Evolutionary conservation across 1,284 basidiomycete genomes (phyloP).

Genomic region (Mycena citricolor): DNA sequence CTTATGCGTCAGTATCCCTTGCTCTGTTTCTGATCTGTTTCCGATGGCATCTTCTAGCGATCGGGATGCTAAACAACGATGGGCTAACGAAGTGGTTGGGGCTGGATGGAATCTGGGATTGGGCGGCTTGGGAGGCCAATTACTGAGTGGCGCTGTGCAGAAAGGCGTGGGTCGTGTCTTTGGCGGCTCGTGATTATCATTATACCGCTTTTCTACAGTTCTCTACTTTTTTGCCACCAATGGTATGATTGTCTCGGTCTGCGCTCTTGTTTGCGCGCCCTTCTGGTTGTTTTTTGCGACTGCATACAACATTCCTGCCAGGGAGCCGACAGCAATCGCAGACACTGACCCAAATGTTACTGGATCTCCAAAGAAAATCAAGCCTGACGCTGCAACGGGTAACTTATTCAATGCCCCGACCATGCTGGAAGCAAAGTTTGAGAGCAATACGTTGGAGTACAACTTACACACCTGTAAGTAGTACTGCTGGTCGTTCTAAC

Average conservation of each 20-base stretch:
- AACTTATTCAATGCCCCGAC: conserved; percentile 98
- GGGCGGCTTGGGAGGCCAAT: conserved; percentile 72
- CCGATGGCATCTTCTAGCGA: conserved; percentile 57
- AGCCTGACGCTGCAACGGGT: conserved; percentile 93
- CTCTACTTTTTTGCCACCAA: conserved; percentile 14
- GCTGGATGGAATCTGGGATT: conserved; percentile 68
- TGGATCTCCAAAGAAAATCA: conserved; percentile 93
- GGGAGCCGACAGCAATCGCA: conserved; percentile 87
- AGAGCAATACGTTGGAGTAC: conserved; percentile 4
- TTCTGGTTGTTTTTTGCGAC: conserved; percentile 89
- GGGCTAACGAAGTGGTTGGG: conserved; percentile 69
- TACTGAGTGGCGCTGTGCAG: conserved; percentile 77
- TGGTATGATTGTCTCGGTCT: conserved; percentile 18
- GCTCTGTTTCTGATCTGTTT: conserved; percentile 1
- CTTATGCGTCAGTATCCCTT: conserved; percentile 71
- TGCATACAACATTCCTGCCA: conserved; percentile 89
- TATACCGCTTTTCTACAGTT: neutral
- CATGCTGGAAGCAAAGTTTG: conserved; percentile 63
- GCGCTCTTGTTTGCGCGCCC: conserved; percentile 48
- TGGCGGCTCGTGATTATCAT: conserved; percentile 30
- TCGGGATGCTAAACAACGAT: conserved; percentile 83
- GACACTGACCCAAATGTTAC: conserved; percentile 87
- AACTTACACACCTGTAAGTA: conserved; percentile 81
- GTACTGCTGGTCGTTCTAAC: conserved; percentile 95
- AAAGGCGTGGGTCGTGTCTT: conserved; percentile 80